Evolutionary conservation across 2,329 filamentous ascomycete species (phyloP), one percentile per base, ranked within the genome.

Genomic region (Aspergillus ochraceus): DNA sequence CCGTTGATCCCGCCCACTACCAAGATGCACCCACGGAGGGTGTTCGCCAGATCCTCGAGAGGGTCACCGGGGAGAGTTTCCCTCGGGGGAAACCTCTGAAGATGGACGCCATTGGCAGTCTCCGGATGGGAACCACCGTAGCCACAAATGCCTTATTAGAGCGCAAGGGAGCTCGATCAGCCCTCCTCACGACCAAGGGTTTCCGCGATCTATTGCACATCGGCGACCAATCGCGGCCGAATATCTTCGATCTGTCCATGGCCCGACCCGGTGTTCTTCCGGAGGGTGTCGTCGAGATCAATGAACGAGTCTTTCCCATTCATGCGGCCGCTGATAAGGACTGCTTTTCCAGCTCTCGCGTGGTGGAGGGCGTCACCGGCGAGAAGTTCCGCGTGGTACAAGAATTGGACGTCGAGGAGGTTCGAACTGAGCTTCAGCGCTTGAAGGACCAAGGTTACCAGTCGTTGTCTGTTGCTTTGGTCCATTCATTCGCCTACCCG

Each of bases 41-140:
- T 87, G 66, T 92, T 91, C 80, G 88, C 66, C 93, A 94, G 70
- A 91, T 91, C 19, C 63, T 77, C 20, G 76, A 79, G 66, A 64
- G 72, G 24, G 74, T 71, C 3, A 76, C 75, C 0, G 74, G 74
- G 14, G 63, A 74, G 50, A 46, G 72, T 29, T 68, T 74, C 58
- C 76, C 75, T 0, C 68, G 76, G 19, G 74, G 74, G 12, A 57
- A 70, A 46, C 74, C 71, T 19, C 54, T 76, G 54, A 71, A 74
- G 60, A 67, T 76, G n/a, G 70, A 71, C 45, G 69, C 66, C 14
- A 75, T 76, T 53, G 72, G 73, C 22, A 72, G 70, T 36, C 94
- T 97, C 70, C 88, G 92, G 55, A 97, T 97, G 93, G 92, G 93
- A 54, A 97, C 93, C 3, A 97, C 92, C 0, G 92, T 97, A 12